These are phyloP conservation scores for Naganishia onofrii DNA, from an alignment of 768 basidiomycete species.

Conservation along the genomic window DNA sequence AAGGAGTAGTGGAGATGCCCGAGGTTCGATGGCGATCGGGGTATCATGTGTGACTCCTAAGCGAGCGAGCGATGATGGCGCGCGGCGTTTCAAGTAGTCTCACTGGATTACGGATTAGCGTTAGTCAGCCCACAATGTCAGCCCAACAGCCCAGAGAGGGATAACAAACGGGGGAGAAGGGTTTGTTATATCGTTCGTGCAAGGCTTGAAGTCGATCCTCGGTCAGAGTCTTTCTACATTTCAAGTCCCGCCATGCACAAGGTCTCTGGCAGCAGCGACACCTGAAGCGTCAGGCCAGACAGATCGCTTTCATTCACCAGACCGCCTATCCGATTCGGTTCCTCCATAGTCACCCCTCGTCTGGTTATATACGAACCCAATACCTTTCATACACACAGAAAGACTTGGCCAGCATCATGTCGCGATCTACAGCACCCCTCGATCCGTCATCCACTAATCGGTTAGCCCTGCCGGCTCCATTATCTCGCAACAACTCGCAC, in stretches of 20 bases:
- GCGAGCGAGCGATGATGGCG: conserved; percentile 5
- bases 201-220: too few species aligned
- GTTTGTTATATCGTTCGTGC: too few species aligned
- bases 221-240: too few species aligned
- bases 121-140: neutral
- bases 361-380: neutral
- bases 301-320: too few species aligned
- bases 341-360: neutral
- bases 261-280: too few species aligned
- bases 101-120: neutral
- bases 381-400: neutral
- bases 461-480: conserved; percentile 2
- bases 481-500: conserved; percentile 16
- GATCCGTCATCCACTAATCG: neutral
- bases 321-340: too few species aligned
- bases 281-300: too few species aligned
- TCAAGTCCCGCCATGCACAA: too few species aligned
- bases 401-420: neutral
- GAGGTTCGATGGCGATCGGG: neutral
- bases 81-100: conserved; percentile 1
- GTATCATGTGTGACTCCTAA: neutral
- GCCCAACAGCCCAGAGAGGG: too few species aligned
- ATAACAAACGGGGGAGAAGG: too few species aligned
- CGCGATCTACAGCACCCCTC: neutral
- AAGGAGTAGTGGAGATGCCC: too few species aligned